A percentile compares a stretch with the other conserved stretches of the same genome.
Evolutionary conservation across 164 flowering plant genomes (phyloP).

Genomic region (Saururus chinensis): DNA sequence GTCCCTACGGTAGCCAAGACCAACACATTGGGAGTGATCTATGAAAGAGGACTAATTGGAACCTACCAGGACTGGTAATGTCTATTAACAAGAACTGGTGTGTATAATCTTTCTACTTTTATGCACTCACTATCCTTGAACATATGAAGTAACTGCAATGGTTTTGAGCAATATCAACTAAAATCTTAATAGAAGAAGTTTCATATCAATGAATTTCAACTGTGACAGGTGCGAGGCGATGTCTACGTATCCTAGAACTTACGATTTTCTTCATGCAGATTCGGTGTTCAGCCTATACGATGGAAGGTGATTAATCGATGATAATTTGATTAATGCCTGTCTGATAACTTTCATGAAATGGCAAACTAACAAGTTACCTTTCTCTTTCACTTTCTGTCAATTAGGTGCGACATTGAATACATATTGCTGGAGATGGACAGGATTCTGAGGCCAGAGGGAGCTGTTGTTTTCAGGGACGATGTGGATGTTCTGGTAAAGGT

Average conservation of each 20-base stretch:
- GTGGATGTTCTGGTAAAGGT: constrained; percentile 46
- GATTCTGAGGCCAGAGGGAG: constrained; percentile 70
- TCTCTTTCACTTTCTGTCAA: constrained; percentile 1
- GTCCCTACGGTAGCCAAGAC: constrained; percentile 54
- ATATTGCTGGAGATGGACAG: constrained; percentile 81
- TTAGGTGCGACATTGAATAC: constrained; percentile 55
- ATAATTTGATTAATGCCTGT: too few species aligned
- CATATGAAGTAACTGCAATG: neutral
- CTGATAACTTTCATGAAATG: too few species aligned
- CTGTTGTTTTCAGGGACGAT: constrained; percentile 62
- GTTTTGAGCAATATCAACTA: neutral
- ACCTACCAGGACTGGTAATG: constrained; percentile 78
- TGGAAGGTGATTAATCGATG: constrained; percentile 34
- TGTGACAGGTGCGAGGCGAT: constrained; percentile 76
- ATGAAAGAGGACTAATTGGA: constrained; percentile 81
- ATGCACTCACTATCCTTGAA: too few species aligned
- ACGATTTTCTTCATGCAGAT: constrained; percentile 64
- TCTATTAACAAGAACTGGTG: neutral
- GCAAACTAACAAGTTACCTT: neutral
- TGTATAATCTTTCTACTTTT: neutral
- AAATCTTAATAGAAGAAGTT: neutral
- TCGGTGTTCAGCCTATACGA: constrained; percentile 55
- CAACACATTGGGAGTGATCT: constrained; percentile 66
- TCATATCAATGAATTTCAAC: too few species aligned
- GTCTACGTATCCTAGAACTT: constrained; percentile 86